These are phyloP conservation scores for Penicillium sp. DNA, from an alignment of 2,329 filamentous ascomycete species.

Conservation along the genomic window DNA sequence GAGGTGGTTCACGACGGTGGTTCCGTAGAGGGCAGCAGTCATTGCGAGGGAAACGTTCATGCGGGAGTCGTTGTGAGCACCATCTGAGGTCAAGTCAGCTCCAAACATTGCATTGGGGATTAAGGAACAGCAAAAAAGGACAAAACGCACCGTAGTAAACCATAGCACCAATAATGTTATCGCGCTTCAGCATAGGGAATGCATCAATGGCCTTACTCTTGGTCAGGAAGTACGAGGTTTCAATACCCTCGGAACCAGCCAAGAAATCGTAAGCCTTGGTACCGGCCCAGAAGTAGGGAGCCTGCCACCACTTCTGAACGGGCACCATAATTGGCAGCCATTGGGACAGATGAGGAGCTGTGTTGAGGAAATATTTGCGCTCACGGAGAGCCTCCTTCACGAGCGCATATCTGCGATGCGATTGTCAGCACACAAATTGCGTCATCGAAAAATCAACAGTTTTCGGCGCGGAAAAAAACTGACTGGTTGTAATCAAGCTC, in stretches of 20 bases:
- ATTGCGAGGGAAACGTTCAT: conserved; percentile 90
- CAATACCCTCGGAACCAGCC: conserved; percentile 82
- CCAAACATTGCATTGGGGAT: neutral
- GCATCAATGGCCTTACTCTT: conserved; percentile 83
- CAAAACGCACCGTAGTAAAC: conserved; percentile 75
- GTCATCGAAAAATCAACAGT: neutral
- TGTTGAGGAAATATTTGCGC: conserved; percentile 80
- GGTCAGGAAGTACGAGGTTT: conserved; percentile 85
- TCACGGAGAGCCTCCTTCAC: conserved; percentile 81
- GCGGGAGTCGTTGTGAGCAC: conserved; percentile 86
- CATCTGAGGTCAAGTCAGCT: conserved; percentile 54
- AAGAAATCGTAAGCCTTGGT: conserved; percentile 83
- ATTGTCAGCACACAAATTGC: conserved; percentile 8
- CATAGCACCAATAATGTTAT: conserved; percentile 75
- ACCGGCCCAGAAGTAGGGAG: conserved; percentile 70
- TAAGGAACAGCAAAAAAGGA: neutral
- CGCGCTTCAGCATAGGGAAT: conserved; percentile 84
- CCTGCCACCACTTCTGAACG: conserved; percentile 80
- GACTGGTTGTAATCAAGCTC: conserved; percentile 81
- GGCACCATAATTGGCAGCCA: conserved; percentile 85
- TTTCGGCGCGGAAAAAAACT: conserved; percentile 16
- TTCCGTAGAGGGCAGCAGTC: conserved; percentile 84
- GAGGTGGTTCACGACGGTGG: conserved; percentile 79
- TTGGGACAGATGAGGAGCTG: conserved; percentile 76
- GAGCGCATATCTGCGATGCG: conserved; percentile 56